Evolutionary conservation across 148 eudicot genomes (phyloP), one percentile per base, ranked within the genome.

Genomic region (Fagopyrum tataricum): DNA sequence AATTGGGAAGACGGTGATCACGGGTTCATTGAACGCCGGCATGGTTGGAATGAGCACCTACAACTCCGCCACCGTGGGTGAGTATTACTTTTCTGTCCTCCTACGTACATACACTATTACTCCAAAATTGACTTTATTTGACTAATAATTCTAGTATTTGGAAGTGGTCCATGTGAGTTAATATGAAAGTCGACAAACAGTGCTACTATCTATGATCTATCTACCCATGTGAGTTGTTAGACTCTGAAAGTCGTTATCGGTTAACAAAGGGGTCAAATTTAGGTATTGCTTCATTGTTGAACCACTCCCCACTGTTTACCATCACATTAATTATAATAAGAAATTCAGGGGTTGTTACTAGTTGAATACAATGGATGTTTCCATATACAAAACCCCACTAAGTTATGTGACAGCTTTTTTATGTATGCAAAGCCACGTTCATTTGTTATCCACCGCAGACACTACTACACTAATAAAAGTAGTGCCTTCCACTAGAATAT

Each of bases 51-150:
- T 90, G 3, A 78, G 83, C 10, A 91, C 99, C 0, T 88, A 84
- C 77, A 85, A 87, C 31, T 81, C 94, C 1, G 97, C 97, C 9
- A 92, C 99, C 4, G 86, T 95, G 52, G 97, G 97, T 95, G 75
- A 85, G 92, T 80, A 21, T 4, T 40, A 12, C 1, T 2, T 5
- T 17, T 7, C 17, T 49, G 55, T 18, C 37, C 37, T 31, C 37
- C 2, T 31, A 31, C 37, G 2, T 31, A 1, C 13, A 0, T 2
- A 18, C 59, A 4, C 3, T n/a, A 20, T 55, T 20, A 55, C 24
- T 18, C 2, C 18, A 3, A 6, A n/a, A 4, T 20, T 20, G 26
- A 55, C 18, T 55, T 55, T 55, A 5, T 12, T 14, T 55, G 18
- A n/a, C 5, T 55, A 20, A 7, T 18, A 1, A 14, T 18, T 52